Evolutionary conservation across 345 rosid genomes (phyloP).

Genomic region (Moricandia arvensis): DNA sequence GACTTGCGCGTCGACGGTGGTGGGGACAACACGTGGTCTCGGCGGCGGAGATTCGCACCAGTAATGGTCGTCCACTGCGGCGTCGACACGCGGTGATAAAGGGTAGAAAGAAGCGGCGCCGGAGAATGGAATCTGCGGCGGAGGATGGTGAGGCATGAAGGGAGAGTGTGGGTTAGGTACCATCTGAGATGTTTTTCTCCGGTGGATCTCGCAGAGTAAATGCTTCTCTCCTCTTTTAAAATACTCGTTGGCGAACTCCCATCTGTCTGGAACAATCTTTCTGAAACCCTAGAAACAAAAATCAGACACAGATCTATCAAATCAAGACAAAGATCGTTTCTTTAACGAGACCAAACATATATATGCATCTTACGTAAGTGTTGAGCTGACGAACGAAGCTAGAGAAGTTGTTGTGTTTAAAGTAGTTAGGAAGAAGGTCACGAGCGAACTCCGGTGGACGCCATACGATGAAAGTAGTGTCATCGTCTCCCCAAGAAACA

Average conservation of each 20-base stretch:
- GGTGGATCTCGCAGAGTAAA: slow-evolving; percentile 87
- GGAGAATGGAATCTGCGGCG: slow-evolving; percentile 43
- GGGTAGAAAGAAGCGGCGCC: slow-evolving; percentile 51
- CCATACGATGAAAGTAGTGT: slow-evolving; percentile 88
- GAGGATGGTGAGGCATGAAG: slow-evolving; percentile 48
- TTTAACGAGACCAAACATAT: not conserved
- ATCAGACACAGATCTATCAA: not conserved
- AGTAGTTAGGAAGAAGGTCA: slow-evolving; percentile 93
- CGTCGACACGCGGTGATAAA: slow-evolving; percentile 51
- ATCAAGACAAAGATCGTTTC: not conserved
- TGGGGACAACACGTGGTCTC: slow-evolving; percentile 1
- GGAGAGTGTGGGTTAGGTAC: slow-evolving; percentile 52
- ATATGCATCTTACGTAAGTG: slow-evolving; percentile 59
- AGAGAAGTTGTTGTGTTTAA: slow-evolving; percentile 97
- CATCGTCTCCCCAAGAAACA: slow-evolving; percentile 95
- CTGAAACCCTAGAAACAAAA: slow-evolving; percentile 69
- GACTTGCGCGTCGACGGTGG: slow-evolving; percentile 36
- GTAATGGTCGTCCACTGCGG: slow-evolving; percentile 55
- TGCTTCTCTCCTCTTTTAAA: slow-evolving; percentile 94
- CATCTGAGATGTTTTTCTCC: slow-evolving; percentile 79
- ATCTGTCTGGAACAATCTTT: slow-evolving; percentile 95
- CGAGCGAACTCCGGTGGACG: slow-evolving; percentile 93
- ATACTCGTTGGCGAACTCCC: slow-evolving; percentile 96
- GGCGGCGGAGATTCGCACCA: slow-evolving; percentile 65
- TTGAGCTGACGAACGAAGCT: slow-evolving; percentile 97